phyloP scores from a whole-genome alignment of 2,329 filamentous ascomycete species.

The Claviceps fusiformis region DNA sequence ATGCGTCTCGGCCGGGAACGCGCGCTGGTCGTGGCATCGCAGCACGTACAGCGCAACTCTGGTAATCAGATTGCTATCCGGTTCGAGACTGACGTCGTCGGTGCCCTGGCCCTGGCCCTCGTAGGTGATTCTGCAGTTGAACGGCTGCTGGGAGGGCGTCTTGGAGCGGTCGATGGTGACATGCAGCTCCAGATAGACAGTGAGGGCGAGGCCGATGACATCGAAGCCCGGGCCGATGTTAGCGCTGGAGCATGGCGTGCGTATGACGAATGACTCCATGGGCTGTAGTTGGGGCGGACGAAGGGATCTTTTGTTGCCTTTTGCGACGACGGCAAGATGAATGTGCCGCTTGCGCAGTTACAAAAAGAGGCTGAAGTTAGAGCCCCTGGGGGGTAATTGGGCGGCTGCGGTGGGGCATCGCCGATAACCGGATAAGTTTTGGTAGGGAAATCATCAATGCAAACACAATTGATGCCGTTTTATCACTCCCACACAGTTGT shows the following conservation, averaged over 20 bases:
- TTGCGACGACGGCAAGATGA: too few species aligned
- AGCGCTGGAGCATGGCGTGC: constrained; percentile 85
- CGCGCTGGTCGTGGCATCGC: constrained; percentile 74
- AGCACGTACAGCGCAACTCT: constrained; percentile 89
- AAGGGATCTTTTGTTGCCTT: constrained; percentile 6
- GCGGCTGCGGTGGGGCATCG: neutral
- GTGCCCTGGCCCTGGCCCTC: constrained; percentile 64
- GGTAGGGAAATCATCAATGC: too few species aligned
- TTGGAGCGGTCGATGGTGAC: constrained; percentile 58
- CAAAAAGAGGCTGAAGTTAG: neutral
- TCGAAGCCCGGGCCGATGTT: constrained; percentile 98
- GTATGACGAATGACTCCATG: constrained; percentile 55
- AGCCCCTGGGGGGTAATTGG: neutral
- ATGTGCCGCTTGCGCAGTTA: neutral
- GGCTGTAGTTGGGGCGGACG: constrained; percentile 15
- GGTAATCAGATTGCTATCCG: constrained; percentile 84
- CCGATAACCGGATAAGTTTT: constrained; percentile 1
- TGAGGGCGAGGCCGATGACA: constrained; percentile 89
- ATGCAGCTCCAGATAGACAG: constrained; percentile 80
- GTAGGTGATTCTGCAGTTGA: constrained; percentile 86
- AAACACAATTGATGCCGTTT: too few species aligned
- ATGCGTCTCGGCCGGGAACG: constrained; percentile 74
- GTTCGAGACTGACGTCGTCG: constrained; percentile 65
- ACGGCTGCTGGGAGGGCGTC: constrained; percentile 40
- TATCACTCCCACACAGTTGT: too few species aligned